Evolutionary conservation across 805 yeast genomes (phyloP).

Genomic region (Limtongozyma cylindracea): DNA sequence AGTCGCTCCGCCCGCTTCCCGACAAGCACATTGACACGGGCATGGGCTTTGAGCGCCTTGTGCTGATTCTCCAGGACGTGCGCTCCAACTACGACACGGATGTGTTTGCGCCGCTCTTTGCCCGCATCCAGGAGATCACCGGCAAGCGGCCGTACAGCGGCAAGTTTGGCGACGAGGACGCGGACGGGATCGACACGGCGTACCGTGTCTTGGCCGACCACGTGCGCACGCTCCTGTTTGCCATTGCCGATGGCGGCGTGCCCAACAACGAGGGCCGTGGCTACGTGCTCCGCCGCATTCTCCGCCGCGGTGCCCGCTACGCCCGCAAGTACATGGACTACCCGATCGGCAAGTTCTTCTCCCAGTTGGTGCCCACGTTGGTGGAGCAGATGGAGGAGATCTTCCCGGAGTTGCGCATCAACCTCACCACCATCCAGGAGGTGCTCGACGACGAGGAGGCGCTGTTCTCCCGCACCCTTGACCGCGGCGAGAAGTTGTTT

Average conservation of each 20-base stretch:
- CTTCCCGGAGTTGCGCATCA: slow-evolving; percentile 75
- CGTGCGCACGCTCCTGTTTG: slow-evolving; percentile 89
- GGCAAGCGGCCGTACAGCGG: slow-evolving; percentile 85
- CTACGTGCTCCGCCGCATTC: slow-evolving; percentile 85
- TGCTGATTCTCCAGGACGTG: slow-evolving; percentile 78
- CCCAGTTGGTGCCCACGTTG: slow-evolving; percentile 76
- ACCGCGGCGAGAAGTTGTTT: slow-evolving; percentile 91
- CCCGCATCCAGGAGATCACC: slow-evolving; percentile 72
- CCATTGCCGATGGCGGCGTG: slow-evolving; percentile 96
- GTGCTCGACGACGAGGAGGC: slow-evolving; percentile 90
- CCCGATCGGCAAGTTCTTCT: slow-evolving; percentile 87
- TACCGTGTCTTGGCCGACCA: slow-evolving; percentile 97
- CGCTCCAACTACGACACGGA: slow-evolving; percentile 93
- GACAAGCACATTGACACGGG: slow-evolving; percentile 96
- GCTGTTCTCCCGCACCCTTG: slow-evolving; percentile 84
- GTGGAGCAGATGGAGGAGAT: slow-evolving; percentile 68
- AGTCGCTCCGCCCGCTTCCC: slow-evolving; percentile 60
- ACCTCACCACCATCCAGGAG: slow-evolving; percentile 57
- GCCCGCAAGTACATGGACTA: slow-evolving; percentile 90
- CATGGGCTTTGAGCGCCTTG: slow-evolving; percentile 95
- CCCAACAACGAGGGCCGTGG: slow-evolving; percentile 99
- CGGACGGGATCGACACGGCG: slow-evolving; percentile 91
- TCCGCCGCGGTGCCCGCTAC: slow-evolving; percentile 95
- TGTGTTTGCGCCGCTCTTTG: slow-evolving; percentile 77
- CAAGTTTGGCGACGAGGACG: slow-evolving; percentile 78